Conservation (phyloP, 2,329 filamentous ascomycete species). For the Mycogone perniciosa region DNA sequence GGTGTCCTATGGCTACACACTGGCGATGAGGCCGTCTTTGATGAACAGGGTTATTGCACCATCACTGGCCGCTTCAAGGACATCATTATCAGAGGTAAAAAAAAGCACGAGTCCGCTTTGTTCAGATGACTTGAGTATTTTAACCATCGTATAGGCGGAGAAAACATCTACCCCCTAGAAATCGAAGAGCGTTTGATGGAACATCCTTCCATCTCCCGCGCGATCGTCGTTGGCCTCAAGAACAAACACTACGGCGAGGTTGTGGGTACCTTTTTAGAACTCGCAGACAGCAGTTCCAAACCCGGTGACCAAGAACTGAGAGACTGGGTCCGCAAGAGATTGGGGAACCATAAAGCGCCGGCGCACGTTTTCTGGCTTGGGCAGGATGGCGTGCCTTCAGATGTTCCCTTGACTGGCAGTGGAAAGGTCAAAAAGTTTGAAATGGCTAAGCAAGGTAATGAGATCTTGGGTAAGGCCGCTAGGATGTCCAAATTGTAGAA, state of each 20-base stretch:
- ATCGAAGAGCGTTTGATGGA: conserved; percentile 66
- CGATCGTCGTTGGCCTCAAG: conserved; percentile 63
- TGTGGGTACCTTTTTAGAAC: conserved; percentile 57
- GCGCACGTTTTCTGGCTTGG: conserved; percentile 73
- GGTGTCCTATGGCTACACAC: conserved; percentile 58
- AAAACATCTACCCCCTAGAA: conserved; percentile 69
- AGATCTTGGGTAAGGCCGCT: conserved; percentile 44
- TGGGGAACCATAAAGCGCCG: conserved; percentile 64
- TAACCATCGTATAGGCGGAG: conserved; percentile 45
- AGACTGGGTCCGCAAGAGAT: conserved; percentile 54
- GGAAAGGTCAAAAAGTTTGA: conserved; percentile 65
- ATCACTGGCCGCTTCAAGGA: conserved; percentile 76
- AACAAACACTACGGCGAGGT: conserved; percentile 69
- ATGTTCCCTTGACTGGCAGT: conserved; percentile 62
- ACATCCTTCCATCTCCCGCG: conserved; percentile 56
- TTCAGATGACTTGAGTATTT: not conserved
- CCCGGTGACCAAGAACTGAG: conserved; percentile 50
- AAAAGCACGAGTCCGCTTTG: not conserved
- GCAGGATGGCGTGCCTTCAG: conserved; percentile 46
- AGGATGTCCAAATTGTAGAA: conserved; percentile 40
- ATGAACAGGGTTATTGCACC: conserved; percentile 61
- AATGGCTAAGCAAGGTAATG: conserved; percentile 50
- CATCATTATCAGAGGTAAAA: conserved; percentile 63
- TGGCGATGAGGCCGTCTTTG: conserved; percentile 63
- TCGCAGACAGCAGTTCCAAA: conserved; percentile 28